Base-by-base conservation (phyloP, 768 basidiomycete species). In the Baorangia bicolor region DNA sequence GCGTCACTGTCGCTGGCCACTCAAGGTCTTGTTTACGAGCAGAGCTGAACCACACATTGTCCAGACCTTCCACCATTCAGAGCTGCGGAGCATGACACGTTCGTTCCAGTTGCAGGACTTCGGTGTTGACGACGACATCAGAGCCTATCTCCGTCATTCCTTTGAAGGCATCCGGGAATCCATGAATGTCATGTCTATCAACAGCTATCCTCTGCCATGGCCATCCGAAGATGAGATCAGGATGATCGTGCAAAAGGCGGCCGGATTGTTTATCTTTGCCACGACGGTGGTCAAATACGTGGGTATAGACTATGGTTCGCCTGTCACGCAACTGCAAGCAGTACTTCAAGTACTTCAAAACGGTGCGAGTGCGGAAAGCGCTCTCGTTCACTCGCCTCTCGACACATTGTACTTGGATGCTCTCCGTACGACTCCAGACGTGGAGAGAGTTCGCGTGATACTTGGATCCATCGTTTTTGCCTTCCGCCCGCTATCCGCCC, bases 261-360 rank as follows among this genome's bases (percentile, higher is more conserved):
- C 61, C 8, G 64, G 69, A 2, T 59, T 70, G 30, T 72, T 72
- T 28, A 65, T 69, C 14, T 69, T 67, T 47, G 57, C 69, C 25
- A 60, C 65, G 10, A 69, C 69, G 2, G 63, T 71, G 31, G 52
- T 71, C 40, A 66, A 64, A 39, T 68, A 65, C 37, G 54, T 69
- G 11, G 52, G 55, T 20, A 46, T 49, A 40, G 47, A 41, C 11
- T 53, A 63, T 20, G 40, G 49, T 27, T 60, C 50, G 11, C 63
- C 63, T 10, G 42, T 39, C 25, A 10, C 27, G 20, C 59, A 49
- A 25, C 53, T 64, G n/a, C 46, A 50, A 53, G 25, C 21, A 10
- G 59, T 64, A 6, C 52, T 64, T 38, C 53, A 37, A 35, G 38
- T 48, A 9, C 40, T 64, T 20, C 50, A n/a, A 30, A 34, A 49